Evolutionary conservation across 768 basidiomycete genomes (phyloP).

Genomic region (Lepiota brunneoincarnata): DNA sequence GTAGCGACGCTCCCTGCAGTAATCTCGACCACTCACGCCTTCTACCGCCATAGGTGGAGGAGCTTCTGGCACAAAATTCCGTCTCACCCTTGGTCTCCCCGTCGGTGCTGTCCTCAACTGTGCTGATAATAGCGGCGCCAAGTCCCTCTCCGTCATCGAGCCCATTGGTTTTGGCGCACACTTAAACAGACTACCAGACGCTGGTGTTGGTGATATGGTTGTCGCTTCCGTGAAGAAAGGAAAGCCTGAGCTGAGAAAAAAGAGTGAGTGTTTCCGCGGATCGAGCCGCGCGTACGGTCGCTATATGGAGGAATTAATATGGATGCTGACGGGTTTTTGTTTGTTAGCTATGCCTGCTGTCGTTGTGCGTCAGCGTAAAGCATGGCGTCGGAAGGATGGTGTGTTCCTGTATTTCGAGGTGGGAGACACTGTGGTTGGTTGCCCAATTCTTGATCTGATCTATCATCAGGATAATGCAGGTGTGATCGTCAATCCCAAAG

Average conservation of each 20-base stretch:
- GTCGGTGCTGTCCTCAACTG: constrained; percentile 95
- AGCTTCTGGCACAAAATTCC: constrained; percentile 93
- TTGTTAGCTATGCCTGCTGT: constrained; percentile 95
- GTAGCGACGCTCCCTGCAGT: too few relatives aligned
- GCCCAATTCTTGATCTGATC: not conserved
- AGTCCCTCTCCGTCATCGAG: constrained; percentile 92
- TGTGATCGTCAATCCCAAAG: constrained; percentile 98
- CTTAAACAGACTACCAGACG: constrained; percentile 96
- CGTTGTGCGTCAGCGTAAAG: constrained; percentile 95
- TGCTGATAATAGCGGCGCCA: constrained; percentile 99
- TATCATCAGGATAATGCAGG: constrained; percentile 80
- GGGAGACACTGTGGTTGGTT: constrained; percentile 16
- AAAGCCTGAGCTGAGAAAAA: constrained; percentile 99
- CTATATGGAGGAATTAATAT: constrained; percentile 3
- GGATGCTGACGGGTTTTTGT: constrained; percentile 9
- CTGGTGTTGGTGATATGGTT: constrained; percentile 93
- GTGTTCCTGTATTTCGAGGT: constrained; percentile 99
- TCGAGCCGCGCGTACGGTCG: not conserved
- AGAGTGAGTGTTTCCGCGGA: constrained; percentile 65
- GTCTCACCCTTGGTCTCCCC: constrained; percentile 91
- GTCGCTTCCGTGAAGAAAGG: constrained; percentile 99
- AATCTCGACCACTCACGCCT: not conserved
- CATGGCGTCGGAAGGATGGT: constrained; percentile 97
- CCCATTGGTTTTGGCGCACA: constrained; percentile 95
- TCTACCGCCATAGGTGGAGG: constrained; percentile 38